Base-by-base conservation (phyloP, 202 grass and related monocot species). In the Brachypodium distachyon region DNA sequence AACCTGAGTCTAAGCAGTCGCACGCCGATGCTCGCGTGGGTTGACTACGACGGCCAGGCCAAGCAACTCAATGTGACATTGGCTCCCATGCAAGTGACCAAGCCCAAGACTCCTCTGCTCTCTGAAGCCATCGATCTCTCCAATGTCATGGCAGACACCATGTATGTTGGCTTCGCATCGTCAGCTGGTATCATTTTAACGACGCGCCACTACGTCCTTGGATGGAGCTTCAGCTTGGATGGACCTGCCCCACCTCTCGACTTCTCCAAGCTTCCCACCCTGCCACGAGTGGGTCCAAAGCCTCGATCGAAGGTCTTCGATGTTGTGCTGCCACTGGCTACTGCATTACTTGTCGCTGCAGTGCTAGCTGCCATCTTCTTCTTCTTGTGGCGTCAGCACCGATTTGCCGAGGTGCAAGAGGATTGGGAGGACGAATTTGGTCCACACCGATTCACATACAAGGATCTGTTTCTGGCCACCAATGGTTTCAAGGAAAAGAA, bases 191-290 rank as follows among this genome's bases (percentile, higher is more conserved):
- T n/a, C n/a, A n/a, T 63, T 26, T n/a, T 77, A 4, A 4, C n/a
- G 28, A 50, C 74, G 18, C 57, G 21, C 57, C 74, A 77, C 29
- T 77, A 77, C 43, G 43, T 77, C 3, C 74, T 77, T 16, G 58
- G 74, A 22, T 77, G 74, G 74, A 77, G 74, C 74, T 77, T 77
- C 58, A 49, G 42, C 58, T 25, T 50, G 2, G 58, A 77, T 43
- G 58, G 43, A 38, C 28, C 42, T 23, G 58, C 58, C 11, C 58
- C 74, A 0, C 29, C 31, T 1, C 58, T 77, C 19, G 55, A 76
- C 72, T 47, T 61, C 17, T 76, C 55, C 0, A 76, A 42, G 55
- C 72, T 76, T 27, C 72, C 72, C 2, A 1, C 18, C 39, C 37
- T 61, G 55, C 72, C 72, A 7, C 40, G 3, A 4, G 12, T 38